phyloP scores from a whole-genome alignment of 78 protist genomes.

The Dictyostelium intermedium region DNA sequence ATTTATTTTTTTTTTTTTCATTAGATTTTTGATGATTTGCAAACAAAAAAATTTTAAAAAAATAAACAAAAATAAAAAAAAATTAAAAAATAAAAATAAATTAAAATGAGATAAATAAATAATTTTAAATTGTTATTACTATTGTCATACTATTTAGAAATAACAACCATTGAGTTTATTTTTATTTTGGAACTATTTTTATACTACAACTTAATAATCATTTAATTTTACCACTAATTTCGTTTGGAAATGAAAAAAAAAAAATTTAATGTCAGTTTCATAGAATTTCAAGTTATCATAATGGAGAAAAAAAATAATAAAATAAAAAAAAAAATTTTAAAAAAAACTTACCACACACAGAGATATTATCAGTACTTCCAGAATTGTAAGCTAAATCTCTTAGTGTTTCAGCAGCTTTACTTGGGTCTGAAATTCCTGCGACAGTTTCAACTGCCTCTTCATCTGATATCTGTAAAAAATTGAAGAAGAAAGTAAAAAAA shows the following conservation, averaged over 20 bases:
- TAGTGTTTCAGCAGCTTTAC: slow-evolving; percentile 73
- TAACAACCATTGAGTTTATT: background rate
- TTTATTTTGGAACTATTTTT: background rate
- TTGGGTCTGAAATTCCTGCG: slow-evolving; percentile 77
- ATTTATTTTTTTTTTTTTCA: too few species aligned
- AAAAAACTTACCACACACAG: slow-evolving; percentile 11
- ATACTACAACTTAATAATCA: slow-evolving; percentile 1
- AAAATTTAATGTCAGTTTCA: background rate
- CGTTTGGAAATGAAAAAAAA: too few species aligned
- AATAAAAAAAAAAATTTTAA: too few species aligned
- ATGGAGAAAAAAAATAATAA: too few species aligned
- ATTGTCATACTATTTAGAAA: background rate
- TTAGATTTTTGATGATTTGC: too few species aligned
- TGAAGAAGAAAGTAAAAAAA: too few species aligned
- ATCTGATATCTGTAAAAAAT: slow-evolving; percentile 50
- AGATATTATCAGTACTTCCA: slow-evolving; percentile 88
- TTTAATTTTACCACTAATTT: slow-evolving; percentile 27
- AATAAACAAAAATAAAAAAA: background rate
- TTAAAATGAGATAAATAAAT: too few species aligned
- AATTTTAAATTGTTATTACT: too few species aligned
- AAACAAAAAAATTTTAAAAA: too few species aligned
- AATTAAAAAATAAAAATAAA: too few species aligned
- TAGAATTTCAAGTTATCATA: background rate
- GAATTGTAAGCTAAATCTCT: slow-evolving; percentile 82
- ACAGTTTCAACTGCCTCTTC: slow-evolving; percentile 81